Percentiles rank a stretch among this genome's conserved stretches.
phyloP scores from a whole-genome alignment of 495 filamentous ascomycete genomes.

The Tuber melanosporum region DNA sequence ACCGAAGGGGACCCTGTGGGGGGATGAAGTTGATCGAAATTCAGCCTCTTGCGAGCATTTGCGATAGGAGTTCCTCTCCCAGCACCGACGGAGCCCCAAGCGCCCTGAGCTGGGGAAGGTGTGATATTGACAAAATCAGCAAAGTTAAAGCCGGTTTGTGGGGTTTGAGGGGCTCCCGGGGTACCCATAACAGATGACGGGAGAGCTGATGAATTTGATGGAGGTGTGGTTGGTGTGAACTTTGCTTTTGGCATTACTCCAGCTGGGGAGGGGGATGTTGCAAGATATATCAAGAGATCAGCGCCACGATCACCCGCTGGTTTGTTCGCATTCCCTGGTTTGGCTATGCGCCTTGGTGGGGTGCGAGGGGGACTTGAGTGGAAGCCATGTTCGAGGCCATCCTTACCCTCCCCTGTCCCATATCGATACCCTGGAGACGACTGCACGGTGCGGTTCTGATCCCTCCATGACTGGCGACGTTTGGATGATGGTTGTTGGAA shows the following conservation, averaged over 20 bases:
- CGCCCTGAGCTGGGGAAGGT: constrained; percentile 83
- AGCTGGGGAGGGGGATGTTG: constrained; percentile 85
- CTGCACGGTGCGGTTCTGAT: constrained; percentile 34
- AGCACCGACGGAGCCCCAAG: constrained; percentile 55
- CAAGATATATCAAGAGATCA: constrained; percentile 83
- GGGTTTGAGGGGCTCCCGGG: constrained; percentile 50
- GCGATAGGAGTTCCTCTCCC: constrained; percentile 53
- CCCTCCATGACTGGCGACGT: constrained; percentile 38
- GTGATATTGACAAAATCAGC: constrained; percentile 96
- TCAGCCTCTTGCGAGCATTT: constrained; percentile 50
- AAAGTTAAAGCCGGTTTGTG: constrained; percentile 76
- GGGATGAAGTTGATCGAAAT: constrained; percentile 61
- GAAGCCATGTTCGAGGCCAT: constrained; percentile 38
- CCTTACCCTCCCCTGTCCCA: constrained; percentile 35
- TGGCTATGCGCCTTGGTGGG: constrained; percentile 38
- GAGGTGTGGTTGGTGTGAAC: constrained; percentile 66
- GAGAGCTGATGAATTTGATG: constrained; percentile 59
- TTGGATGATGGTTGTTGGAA: constrained; percentile 38
- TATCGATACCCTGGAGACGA: constrained; percentile 40
- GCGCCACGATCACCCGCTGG: constrained; percentile 73
- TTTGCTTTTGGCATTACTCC: constrained; percentile 38
- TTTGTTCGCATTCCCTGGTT: constrained; percentile 22
- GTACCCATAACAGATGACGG: constrained; percentile 89
- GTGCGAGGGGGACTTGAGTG: constrained; percentile 44
- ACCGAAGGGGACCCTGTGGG: constrained; percentile 44